Percentiles rank a stretch among this genome's conserved stretches.
phyloP scores from a whole-genome alignment of 2,329 filamentous ascomycete species.

The Cladosporium halotolerans region DNA sequence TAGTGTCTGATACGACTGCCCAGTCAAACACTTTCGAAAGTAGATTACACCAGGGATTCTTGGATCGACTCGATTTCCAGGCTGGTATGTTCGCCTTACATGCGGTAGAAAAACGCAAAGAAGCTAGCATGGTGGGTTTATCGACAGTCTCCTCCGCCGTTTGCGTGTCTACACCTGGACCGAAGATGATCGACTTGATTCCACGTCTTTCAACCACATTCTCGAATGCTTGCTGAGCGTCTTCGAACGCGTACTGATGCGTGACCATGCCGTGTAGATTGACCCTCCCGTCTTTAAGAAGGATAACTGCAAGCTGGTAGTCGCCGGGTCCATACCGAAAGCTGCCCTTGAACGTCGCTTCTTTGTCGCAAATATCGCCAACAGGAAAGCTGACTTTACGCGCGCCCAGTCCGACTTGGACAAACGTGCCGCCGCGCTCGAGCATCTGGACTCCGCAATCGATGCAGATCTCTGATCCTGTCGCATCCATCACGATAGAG shows the following conservation, averaged over 20 bases:
- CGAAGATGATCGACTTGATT: constrained; percentile 54
- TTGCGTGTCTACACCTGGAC: constrained; percentile 14
- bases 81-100: too few species aligned
- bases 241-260: constrained; percentile 64
- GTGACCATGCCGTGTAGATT: constrained; percentile 70
- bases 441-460: constrained; percentile 66
- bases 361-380: constrained; percentile 79
- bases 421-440: constrained; percentile 64
- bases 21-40: too few species aligned
- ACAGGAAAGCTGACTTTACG: constrained; percentile 82
- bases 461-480: constrained; percentile 70
- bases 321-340: constrained; percentile 47
- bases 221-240: constrained; percentile 78
- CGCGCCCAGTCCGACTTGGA: constrained; percentile 84
- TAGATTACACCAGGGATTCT: too few species aligned
- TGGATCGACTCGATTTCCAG: too few species aligned
- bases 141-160: too few species aligned
- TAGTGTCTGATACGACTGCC: too few species aligned
- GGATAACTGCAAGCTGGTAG: constrained; percentile 72
- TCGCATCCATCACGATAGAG: constrained; percentile 75
- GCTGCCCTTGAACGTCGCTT: constrained; percentile 76
- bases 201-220: constrained; percentile 77
- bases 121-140: too few species aligned
- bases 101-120: too few species aligned
- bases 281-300: constrained; percentile 66